These are phyloP conservation scores for Trametes polyzona DNA, from an alignment of 1,284 basidiomycete species.

Conservation along the genomic window DNA sequence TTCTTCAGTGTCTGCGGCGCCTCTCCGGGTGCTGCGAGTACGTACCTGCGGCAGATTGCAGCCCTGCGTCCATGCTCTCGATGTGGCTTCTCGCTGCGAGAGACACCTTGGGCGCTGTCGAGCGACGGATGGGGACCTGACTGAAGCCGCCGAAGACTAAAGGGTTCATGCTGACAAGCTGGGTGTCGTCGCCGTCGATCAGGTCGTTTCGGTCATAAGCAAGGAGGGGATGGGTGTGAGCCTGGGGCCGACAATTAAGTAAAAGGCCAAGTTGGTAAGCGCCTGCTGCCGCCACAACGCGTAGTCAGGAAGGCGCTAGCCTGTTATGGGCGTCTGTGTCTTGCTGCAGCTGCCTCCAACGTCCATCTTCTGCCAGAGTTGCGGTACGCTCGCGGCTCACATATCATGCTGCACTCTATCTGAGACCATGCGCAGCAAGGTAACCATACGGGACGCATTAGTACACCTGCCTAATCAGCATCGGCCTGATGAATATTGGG, in stretches of 20 bases:
- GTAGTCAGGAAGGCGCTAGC: background rate
- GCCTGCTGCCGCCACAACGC: constrained; percentile 4
- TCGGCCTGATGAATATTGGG: too few relatives aligned
- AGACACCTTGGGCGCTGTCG: constrained; percentile 24
- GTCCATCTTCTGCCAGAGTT: background rate
- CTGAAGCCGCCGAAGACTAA: constrained; percentile 5
- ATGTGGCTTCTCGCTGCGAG: constrained; percentile 28
- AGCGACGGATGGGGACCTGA: constrained; percentile 6
- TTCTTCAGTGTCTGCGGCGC: background rate
- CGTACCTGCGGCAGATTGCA: constrained; percentile 27
- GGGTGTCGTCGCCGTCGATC: background rate
- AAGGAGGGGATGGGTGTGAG: background rate
- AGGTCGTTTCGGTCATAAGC: background rate
- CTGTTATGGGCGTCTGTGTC: background rate
- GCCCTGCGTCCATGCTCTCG: constrained; percentile 29
- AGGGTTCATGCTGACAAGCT: constrained; percentile 2
- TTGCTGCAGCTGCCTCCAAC: background rate
- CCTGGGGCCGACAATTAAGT: constrained; percentile 6
- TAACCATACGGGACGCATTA: background rate
- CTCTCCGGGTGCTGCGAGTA: background rate
- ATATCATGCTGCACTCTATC: background rate
- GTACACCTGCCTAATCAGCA: too few relatives aligned
- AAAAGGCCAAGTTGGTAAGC: constrained; percentile 5
- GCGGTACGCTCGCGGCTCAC: background rate
- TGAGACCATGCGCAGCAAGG: background rate